A percentile compares a stretch with the other conserved stretches of the same genome.
Conservation (phyloP, 2,329 filamentous ascomycete genomes). For the Monosporascus sp. region DNA sequence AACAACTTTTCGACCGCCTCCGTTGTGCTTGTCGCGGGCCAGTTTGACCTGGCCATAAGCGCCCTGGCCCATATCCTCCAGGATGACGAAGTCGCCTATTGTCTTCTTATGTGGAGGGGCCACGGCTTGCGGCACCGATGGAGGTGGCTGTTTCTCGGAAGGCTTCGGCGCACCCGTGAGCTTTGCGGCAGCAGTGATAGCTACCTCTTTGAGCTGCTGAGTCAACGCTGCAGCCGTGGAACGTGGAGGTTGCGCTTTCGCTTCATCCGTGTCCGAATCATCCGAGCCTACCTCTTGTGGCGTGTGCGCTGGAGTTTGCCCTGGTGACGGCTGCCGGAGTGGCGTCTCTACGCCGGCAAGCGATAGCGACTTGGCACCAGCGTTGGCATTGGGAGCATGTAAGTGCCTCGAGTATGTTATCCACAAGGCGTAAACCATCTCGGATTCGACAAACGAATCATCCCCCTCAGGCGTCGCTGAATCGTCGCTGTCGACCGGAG, state of each 20-base stretch:
- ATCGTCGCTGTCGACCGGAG: constrained; percentile 23
- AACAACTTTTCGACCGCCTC: constrained; percentile 70
- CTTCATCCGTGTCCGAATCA: constrained; percentile 47
- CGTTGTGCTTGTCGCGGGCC: constrained; percentile 74
- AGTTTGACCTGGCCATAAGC: constrained; percentile 98
- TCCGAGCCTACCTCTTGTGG: constrained; percentile 53
- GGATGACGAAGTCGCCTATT: constrained; percentile 83
- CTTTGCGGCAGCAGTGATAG: constrained; percentile 49
- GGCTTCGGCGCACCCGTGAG: constrained; percentile 34
- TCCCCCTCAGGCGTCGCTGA: constrained; percentile 32
- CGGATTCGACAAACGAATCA: constrained; percentile 51
- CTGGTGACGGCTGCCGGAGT: constrained; percentile 71
- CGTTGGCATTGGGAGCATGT: constrained; percentile 62
- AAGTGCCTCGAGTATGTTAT: constrained; percentile 93
- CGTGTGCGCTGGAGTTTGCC: constrained; percentile 57
- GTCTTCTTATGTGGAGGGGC: constrained; percentile 61
- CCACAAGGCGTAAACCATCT: constrained; percentile 93
- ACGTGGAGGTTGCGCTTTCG: constrained; percentile 29
- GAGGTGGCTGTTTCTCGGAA: constrained; percentile 19
- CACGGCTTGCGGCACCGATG: constrained; percentile 29
- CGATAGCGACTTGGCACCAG: constrained; percentile 58
- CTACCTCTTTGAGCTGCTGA: constrained; percentile 52
- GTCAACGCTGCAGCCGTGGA: constrained; percentile 45
- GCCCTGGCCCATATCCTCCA: constrained; percentile 98
- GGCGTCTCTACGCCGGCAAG: constrained; percentile 64